Base-by-base conservation (phyloP, 1,284 basidiomycete species). In the Amylostereum areolatum region DNA sequence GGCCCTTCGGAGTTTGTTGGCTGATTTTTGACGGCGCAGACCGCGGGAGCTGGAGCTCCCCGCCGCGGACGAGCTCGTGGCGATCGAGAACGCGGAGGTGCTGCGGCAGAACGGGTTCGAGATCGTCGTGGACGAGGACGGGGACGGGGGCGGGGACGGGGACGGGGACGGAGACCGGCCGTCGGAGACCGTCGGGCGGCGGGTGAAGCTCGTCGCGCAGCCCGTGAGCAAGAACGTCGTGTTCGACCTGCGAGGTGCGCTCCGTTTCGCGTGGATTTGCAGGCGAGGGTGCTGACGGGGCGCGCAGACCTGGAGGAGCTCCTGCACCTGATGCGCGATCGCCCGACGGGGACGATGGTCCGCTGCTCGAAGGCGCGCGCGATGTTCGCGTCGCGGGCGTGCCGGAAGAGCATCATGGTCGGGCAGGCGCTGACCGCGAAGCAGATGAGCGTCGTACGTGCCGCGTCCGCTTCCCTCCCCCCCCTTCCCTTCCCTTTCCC, bases 351-450 rank as follows among this genome's bases (percentile, higher is more conserved):
- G 1, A 82, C 86, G 56, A 88, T 90, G 76, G 87, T 96, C 0
- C 77, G 93, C 36, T 96, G 92, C 63, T 87, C 87, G 7, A 99
- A 97, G 65, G 92, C 90, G n/a, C 78, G 94, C 12, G 77, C 83
- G 6, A 97, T 99, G 93, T 97, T 99, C 63, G 97, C 97, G 0
- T 92, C 85, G 75, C 81, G 96, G 39, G 97, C 97, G 0, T 99
- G 97, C 66, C 69, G 97, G 52, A 93, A 89, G 69, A 97, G 93
- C 65, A 85, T 97, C 49, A 99, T 99, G 96, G 81, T 99, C 41
- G 96, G 96, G 5, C 92, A 81, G 67, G 77, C 92, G 10, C 71
- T 98, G 50, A 90, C 77, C 12, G 73, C 69, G 53, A 68, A 71
- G 9, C 89, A 90, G 63, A 98, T 98, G 97, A 76, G 74, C 9